These are phyloP conservation scores for Leptographium flavum DNA, from an alignment of 2,329 filamentous ascomycete genomes.

Conservation along the genomic window DNA sequence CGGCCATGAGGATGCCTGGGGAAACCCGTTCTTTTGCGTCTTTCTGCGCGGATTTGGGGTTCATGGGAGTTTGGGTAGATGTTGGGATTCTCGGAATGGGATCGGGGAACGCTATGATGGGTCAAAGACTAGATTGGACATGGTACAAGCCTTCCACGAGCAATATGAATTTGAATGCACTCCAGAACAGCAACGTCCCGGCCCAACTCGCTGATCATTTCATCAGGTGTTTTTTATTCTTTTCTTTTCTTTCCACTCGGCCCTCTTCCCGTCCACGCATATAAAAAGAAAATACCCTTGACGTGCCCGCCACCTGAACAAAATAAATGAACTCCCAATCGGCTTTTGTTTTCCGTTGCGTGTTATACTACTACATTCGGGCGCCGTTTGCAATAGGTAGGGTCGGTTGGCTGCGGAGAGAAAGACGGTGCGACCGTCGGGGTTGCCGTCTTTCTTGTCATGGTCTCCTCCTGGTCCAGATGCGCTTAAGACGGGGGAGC, in stretches of 20 bases:
- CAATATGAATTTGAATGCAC: no score
- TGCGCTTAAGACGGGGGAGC: constrained; percentile 51
- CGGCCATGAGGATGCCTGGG: constrained; percentile 21
- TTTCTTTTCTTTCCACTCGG: constrained; percentile 1
- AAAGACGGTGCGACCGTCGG: background rate
- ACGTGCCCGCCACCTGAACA: constrained; percentile 6
- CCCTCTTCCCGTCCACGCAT: constrained; percentile 3
- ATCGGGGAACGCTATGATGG: no score
- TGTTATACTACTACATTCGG: constrained; percentile 4
- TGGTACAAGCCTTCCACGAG: no score
- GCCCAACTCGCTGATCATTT: background rate
- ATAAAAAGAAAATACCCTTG: constrained; percentile 7
- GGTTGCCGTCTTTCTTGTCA: background rate
- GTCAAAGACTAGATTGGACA: no score
- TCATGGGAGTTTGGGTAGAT: no score
- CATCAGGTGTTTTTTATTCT: background rate
- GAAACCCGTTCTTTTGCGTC: no score
- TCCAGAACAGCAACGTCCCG: no score
- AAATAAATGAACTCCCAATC: constrained; percentile 10
- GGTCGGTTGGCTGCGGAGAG: constrained; percentile 2
- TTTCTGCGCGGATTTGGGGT: no score
- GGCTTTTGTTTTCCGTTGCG: constrained; percentile 3
- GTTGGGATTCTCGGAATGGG: no score
- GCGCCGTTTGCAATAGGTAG: constrained; percentile 3
- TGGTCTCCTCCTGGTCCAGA: background rate